Evolutionary conservation across 192 early-diverging fungal species (phyloP).

Genomic region (Coemansia furcata): DNA sequence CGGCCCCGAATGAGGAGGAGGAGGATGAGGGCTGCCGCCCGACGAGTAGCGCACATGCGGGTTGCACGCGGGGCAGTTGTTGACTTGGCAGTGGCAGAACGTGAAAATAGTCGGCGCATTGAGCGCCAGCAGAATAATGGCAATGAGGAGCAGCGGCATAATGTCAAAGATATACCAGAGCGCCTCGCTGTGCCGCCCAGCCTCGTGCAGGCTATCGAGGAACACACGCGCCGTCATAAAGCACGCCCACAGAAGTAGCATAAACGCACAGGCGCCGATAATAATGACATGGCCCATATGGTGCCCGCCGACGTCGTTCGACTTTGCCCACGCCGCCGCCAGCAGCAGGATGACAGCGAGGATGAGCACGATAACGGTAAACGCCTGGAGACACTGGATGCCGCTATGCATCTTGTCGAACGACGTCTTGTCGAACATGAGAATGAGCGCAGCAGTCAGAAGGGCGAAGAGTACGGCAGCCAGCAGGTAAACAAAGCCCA

Average conservation of each 20-base stretch:
- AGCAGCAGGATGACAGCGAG: slow-evolving; percentile 25
- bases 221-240: slow-evolving; percentile 49
- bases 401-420: slow-evolving; percentile 29
- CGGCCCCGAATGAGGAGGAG: not conserved
- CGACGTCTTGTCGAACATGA: slow-evolving; percentile 47
- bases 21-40: too few species aligned
- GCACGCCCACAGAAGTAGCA: slow-evolving; percentile 39
- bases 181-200: slow-evolving; percentile 43
- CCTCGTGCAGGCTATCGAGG: slow-evolving; percentile 26
- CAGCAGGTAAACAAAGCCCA: slow-evolving; percentile 35
- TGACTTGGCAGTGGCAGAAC: slow-evolving; percentile 51
- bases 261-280: slow-evolving; percentile 27
- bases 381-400: slow-evolving; percentile 48
- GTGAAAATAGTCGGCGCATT: slow-evolving; percentile 49
- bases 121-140: slow-evolving; percentile 38
- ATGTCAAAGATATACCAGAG: slow-evolving; percentile 51
- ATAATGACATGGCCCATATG: slow-evolving; percentile 51
- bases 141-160: slow-evolving; percentile 41
- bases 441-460: slow-evolving; percentile 37
- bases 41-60: slow-evolving; percentile 47
- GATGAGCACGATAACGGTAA: slow-evolving; percentile 36
- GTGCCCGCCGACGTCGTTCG: slow-evolving; percentile 36
- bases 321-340: slow-evolving; percentile 27
- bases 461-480: slow-evolving; percentile 27
- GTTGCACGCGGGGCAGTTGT: slow-evolving; percentile 41